Conservation (phyloP, 2,329 filamentous ascomycete genomes). For the Verticillium albo-atrum region DNA sequence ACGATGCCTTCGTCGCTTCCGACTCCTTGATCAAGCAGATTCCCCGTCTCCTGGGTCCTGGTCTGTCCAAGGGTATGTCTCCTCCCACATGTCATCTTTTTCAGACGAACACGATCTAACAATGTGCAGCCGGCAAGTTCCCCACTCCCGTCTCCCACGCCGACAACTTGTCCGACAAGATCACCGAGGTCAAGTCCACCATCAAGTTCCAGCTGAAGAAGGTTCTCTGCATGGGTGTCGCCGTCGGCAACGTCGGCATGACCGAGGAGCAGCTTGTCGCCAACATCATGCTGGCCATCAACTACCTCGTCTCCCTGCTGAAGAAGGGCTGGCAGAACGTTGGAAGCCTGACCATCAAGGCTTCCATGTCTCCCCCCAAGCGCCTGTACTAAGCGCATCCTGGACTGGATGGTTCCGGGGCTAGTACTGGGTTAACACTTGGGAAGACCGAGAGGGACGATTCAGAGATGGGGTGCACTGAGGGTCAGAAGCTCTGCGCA, state of each 20-base stretch:
- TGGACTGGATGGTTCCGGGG: not conserved
- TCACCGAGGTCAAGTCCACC: slow-evolving; percentile 99
- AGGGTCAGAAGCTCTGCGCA: not conserved
- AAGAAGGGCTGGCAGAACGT: slow-evolving; percentile 99
- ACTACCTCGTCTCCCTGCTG: slow-evolving; percentile 98
- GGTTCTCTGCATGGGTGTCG: slow-evolving; percentile 99
- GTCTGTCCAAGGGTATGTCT: slow-evolving; percentile 88
- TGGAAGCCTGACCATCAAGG: slow-evolving; percentile 99
- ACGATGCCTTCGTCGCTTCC: slow-evolving; percentile 98
- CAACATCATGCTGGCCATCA: slow-evolving; percentile 99
- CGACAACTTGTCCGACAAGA: slow-evolving; percentile 91
- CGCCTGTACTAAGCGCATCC: slow-evolving; percentile 76
- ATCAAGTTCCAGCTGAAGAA: slow-evolving; percentile 99
- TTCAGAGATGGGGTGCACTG: not conserved
- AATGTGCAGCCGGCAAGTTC: slow-evolving; percentile 86
- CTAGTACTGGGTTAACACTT: not conserved
- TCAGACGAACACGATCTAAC: slow-evolving; percentile 18
- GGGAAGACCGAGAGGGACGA: not conserved
- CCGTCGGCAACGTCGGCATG: slow-evolving; percentile 98
- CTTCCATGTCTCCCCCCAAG: slow-evolving; percentile 98
- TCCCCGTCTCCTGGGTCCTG: slow-evolving; percentile 96
- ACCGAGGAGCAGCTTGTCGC: slow-evolving; percentile 89
- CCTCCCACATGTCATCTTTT: not conserved
- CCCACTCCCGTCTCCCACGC: slow-evolving; percentile 95
- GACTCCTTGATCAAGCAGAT: slow-evolving; percentile 99